These are phyloP conservation scores for Dionaea muscipula DNA, from an alignment of 179 eudicot species.

Conservation along the genomic window DNA sequence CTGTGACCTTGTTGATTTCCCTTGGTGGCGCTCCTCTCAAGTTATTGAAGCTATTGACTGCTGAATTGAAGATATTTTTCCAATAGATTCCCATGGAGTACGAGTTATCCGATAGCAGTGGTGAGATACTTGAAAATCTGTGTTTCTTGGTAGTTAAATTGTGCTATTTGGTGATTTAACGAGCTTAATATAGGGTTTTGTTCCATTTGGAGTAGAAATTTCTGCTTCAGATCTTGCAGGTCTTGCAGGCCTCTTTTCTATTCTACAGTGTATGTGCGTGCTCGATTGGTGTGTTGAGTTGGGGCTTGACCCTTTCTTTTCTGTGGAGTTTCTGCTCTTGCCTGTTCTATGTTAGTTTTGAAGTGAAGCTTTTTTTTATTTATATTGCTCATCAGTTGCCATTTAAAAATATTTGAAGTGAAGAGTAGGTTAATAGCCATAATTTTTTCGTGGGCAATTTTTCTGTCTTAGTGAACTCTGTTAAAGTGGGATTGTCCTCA, in stretches of 20 bases:
- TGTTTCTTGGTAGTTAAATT: neutral
- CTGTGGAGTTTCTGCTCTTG: neutral
- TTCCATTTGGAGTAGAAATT: too few species aligned
- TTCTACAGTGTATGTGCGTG: neutral
- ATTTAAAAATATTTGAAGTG: too few species aligned
- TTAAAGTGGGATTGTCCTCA: too few species aligned
- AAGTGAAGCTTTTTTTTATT: neutral
- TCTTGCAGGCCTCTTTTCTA: neutral
- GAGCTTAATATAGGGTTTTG: too few species aligned
- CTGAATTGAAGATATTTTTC: constrained; percentile 1
- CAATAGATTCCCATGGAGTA: constrained; percentile 25
- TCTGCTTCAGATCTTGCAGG: neutral
- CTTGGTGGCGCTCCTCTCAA: neutral
- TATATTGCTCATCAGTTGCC: too few species aligned
- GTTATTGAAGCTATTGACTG: neutral
- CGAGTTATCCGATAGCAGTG: constrained; percentile 36
- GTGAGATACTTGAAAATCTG: constrained; percentile 22
- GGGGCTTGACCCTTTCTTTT: neutral
- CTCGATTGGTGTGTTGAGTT: neutral
- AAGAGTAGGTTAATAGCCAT: too few species aligned
- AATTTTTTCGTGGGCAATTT: too few species aligned
- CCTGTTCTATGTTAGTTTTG: neutral
- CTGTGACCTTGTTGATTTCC: constrained; percentile 12
- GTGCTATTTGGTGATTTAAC: too few species aligned
- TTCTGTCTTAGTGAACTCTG: too few species aligned